Percentiles rank a stretch among this genome's conserved stretches.
Evolutionary conservation across 345 rosid genomes (phyloP).

Genomic region (Eucalyptus virginea): DNA sequence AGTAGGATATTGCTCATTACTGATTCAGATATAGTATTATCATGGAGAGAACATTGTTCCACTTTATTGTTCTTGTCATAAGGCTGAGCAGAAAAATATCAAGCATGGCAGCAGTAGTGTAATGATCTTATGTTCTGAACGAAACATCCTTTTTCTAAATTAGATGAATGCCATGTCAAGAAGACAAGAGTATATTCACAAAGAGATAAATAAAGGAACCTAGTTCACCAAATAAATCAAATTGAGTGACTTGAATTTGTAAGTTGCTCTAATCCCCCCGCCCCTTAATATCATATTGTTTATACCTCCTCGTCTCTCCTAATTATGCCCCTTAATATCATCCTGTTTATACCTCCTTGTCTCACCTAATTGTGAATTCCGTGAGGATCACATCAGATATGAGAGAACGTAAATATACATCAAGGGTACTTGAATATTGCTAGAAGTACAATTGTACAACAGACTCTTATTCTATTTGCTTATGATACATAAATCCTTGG

Average conservation of each 20-base stretch:
- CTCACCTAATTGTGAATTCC: not conserved
- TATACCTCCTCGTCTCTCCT: not conserved
- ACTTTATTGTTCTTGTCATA: not conserved
- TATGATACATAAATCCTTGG: not conserved
- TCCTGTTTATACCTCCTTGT: not conserved
- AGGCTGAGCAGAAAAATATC: not conserved
- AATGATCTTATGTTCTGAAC: not conserved
- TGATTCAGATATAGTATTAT: not conserved
- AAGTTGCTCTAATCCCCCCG: not conserved
- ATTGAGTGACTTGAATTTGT: not conserved
- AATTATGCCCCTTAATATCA: not conserved
- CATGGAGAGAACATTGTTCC: not conserved
- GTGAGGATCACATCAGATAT: not conserved
- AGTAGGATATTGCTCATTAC: not conserved
- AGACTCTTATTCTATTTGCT: not conserved
- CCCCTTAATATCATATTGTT: not conserved
- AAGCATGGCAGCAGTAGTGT: not conserved
- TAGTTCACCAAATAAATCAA: not conserved
- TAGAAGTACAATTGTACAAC: not conserved
- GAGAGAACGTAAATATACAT: not conserved
- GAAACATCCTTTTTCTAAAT: not conserved
- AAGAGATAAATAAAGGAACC: not conserved
- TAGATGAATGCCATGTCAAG: not conserved
- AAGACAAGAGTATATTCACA: not conserved
- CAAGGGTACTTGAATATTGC: not conserved